Evolutionary conservation across 2,329 filamentous ascomycete genomes (phyloP).

Genomic region (Albophoma yamanashiensis): DNA sequence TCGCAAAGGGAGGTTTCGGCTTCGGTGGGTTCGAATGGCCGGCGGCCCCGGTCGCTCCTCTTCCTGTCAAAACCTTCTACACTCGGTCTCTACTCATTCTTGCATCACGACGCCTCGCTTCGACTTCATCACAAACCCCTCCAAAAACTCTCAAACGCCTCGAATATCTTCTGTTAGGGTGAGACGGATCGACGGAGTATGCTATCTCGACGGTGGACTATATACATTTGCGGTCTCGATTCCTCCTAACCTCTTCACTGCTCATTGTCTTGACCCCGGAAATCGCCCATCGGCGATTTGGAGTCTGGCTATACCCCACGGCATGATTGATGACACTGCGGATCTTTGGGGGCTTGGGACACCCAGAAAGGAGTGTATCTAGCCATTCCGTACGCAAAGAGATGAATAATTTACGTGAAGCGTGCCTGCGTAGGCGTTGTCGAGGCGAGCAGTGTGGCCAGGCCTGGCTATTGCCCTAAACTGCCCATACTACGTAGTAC

Average conservation of each 20-base stretch:
- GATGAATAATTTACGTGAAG: slow-evolving; percentile 5
- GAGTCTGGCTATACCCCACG: slow-evolving; percentile 8
- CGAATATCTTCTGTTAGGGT: neutral
- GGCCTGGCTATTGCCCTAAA: neutral
- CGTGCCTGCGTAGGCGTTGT: neutral
- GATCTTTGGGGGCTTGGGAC: slow-evolving; percentile 7
- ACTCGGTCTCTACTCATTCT: slow-evolving; percentile 16
- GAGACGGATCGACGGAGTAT: slow-evolving; percentile 5
- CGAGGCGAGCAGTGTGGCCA: neutral
- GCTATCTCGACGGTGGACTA: slow-evolving; percentile 9
- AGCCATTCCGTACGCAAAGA: slow-evolving; percentile 11
- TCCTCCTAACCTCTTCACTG: slow-evolving; percentile 8
- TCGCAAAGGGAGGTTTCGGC: neutral
- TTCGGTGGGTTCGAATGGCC: neutral
- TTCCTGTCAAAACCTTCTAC: neutral
- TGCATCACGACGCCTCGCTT: slow-evolving; percentile 11
- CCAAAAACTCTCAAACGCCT: neutral
- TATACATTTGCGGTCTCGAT: slow-evolving; percentile 8
- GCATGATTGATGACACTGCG: slow-evolving; percentile 11
- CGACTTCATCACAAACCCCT: neutral
- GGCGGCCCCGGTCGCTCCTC: neutral
- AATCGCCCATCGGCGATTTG: slow-evolving; percentile 1
- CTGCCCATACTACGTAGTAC: too few species aligned
- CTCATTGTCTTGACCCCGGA: slow-evolving; percentile 3
- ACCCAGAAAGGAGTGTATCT: slow-evolving; percentile 12